These are phyloP conservation scores for Amanita rubescens DNA, from an alignment of 768 basidiomycete genomes.

Conservation along the genomic window DNA sequence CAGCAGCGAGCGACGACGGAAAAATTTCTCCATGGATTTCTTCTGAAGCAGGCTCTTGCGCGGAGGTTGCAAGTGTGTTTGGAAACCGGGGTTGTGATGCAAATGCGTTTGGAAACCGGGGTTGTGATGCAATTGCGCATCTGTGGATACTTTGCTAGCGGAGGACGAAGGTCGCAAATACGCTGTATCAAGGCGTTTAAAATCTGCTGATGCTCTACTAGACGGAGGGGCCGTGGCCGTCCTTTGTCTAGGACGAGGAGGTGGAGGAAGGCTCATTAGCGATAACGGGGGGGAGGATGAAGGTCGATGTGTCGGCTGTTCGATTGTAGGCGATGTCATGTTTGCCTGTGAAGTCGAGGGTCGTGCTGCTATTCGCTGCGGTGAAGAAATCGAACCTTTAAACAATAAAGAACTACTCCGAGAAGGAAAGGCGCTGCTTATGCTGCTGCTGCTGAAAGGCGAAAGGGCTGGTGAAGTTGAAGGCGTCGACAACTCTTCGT, in stretches of 20 bases:
- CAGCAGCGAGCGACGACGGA: conserved; percentile 47
- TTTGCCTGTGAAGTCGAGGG: conserved; percentile 30
- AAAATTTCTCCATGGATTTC: conserved; percentile 28
- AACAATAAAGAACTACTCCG: conserved; percentile 6
- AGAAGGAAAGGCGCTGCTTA: conserved; percentile 5
- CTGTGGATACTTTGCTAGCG: not conserved
- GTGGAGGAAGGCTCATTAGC: conserved; percentile 44
- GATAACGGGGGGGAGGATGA: conserved; percentile 18
- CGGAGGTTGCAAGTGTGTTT: conserved; percentile 8
- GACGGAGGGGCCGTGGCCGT: conserved; percentile 14
- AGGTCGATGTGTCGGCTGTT: conserved; percentile 6
- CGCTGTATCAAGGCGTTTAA: conserved; percentile 6
- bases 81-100: not conserved
- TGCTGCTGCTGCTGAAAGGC: not conserved
- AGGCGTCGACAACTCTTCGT: conserved; percentile 1
- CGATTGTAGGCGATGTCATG: conserved; percentile 11
- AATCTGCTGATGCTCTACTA: not conserved
- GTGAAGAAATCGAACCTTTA: not conserved
- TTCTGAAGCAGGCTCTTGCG: conserved; percentile 24
- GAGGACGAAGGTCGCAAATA: not conserved
- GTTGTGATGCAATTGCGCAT: not conserved
- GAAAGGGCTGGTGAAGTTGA: conserved; percentile 7
- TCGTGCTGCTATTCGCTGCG: conserved; percentile 10
- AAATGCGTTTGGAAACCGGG: not conserved
- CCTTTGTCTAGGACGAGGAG: conserved; percentile 38